Evolutionary conservation across 257 asterid genomes (phyloP).

Genomic region (Fraxinus anomala): DNA sequence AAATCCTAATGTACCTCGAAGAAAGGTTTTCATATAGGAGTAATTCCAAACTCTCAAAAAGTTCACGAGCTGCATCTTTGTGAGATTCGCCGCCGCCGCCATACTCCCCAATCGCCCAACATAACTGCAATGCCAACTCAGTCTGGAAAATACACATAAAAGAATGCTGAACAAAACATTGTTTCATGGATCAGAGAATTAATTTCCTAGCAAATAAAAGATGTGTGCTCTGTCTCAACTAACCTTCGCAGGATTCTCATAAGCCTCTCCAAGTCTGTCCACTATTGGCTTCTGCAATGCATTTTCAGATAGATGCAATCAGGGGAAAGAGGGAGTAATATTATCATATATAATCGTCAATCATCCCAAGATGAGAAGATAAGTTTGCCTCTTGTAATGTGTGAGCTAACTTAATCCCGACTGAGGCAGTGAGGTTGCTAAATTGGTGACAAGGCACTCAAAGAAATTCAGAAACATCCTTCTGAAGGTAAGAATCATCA

Average conservation of each 20-base stretch:
- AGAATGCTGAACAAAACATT: background rate
- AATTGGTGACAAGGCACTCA: background rate
- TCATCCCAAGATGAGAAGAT: slow-evolving; percentile 5
- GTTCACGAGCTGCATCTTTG: slow-evolving; percentile 91
- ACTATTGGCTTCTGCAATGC: slow-evolving; percentile 76
- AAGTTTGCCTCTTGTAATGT: background rate
- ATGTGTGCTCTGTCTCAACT: slow-evolving; percentile 16
- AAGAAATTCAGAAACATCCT: slow-evolving; percentile 15
- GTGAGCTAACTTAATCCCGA: slow-evolving; percentile 4
- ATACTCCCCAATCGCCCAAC: slow-evolving; percentile 98
- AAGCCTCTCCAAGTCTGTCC: slow-evolving; percentile 89
- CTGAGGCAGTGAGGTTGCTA: slow-evolving; percentile 13
- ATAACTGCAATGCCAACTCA: slow-evolving; percentile 85
- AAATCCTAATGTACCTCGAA: slow-evolving; percentile 55
- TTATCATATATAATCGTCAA: background rate
- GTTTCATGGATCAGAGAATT: slow-evolving; percentile 10
- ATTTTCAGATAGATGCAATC: slow-evolving; percentile 14
- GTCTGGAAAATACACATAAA: slow-evolving; percentile 50
- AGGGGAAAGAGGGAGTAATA: slow-evolving; percentile 15
- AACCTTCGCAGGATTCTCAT: slow-evolving; percentile 77
- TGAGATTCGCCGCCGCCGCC: slow-evolving; percentile 93
- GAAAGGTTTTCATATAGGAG: slow-evolving; percentile 86
- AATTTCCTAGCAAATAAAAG: slow-evolving; percentile 14
- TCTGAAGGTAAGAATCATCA: slow-evolving; percentile 4
- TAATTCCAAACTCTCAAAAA: slow-evolving; percentile 89